These are phyloP conservation scores for Rhizopus arrhizus DNA, from an alignment of 371 early-diverging fungal genomes.

Conservation along the genomic window DNA sequence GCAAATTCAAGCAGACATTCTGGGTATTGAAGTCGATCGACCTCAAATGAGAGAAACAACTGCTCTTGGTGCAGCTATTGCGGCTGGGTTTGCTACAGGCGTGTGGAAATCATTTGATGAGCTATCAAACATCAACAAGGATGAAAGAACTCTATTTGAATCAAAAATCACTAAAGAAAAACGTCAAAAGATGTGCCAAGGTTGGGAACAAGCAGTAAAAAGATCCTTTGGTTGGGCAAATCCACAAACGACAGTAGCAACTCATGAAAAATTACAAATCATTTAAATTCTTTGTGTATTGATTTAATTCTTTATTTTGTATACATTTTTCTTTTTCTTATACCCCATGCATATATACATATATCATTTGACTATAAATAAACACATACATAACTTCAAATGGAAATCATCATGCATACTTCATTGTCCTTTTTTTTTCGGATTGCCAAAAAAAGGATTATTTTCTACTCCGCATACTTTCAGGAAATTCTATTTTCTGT, in stretches of 20 bases:
- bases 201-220: constrained; percentile 89
- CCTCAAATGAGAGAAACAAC: constrained; percentile 93
- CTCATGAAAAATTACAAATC: not conserved
- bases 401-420: no score
- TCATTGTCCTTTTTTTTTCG: no score
- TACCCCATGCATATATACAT: not conserved
- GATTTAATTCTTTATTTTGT: no score
- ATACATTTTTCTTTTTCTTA: not conserved
- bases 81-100: constrained; percentile 89
- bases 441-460: no score
- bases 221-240: constrained; percentile 71
- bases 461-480: no score
- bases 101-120: constrained; percentile 64
- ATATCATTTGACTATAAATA: no score
- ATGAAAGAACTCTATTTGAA: constrained; percentile 48
- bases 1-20: constrained; percentile 91
- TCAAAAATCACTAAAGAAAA: constrained; percentile 52
- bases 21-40: constrained; percentile 81
- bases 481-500: no score
- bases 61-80: constrained; percentile 93
- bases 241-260: constrained; percentile 7
- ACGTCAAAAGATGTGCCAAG: constrained; percentile 62
- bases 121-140: constrained; percentile 39
- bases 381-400: no score
- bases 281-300: not conserved